phyloP scores from a whole-genome alignment of 352 stramenopile genomes.

The Lagenidium giganteum region DNA sequence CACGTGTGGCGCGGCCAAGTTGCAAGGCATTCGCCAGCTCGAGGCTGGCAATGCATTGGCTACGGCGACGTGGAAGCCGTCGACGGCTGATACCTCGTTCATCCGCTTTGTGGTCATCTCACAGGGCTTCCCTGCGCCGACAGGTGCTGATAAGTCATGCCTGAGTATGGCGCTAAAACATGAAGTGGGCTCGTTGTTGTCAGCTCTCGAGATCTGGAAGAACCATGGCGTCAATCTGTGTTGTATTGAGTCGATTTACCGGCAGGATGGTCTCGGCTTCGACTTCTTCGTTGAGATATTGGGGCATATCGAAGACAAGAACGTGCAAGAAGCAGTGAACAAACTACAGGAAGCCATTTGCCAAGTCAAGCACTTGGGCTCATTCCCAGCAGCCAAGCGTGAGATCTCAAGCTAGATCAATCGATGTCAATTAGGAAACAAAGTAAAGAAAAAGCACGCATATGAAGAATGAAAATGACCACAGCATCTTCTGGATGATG shows the following conservation, averaged over 20 bases:
- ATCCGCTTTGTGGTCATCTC: slow-evolving; percentile 76
- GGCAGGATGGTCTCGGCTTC: slow-evolving; percentile 60
- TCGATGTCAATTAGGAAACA: neutral
- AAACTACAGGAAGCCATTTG: slow-evolving; percentile 49
- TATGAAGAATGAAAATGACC: neutral
- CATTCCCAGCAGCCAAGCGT: slow-evolving; percentile 62
- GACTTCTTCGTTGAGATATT: slow-evolving; percentile 86
- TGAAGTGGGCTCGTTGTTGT: slow-evolving; percentile 81
- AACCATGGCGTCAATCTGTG: slow-evolving; percentile 74
- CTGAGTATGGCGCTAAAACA: slow-evolving; percentile 85
- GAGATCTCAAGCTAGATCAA: slow-evolving; percentile 32
- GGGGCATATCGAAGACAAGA: slow-evolving; percentile 66
- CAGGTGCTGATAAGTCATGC: slow-evolving; percentile 78
- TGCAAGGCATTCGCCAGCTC: slow-evolving; percentile 35
- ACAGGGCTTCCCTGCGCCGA: slow-evolving; percentile 54
- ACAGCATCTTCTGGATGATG: too few relatives aligned
- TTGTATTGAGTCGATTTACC: slow-evolving; percentile 85
- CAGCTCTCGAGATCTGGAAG: slow-evolving; percentile 80
- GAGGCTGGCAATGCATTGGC: slow-evolving; percentile 45
- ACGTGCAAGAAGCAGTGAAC: slow-evolving; percentile 48
- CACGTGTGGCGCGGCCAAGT: slow-evolving; percentile 32
- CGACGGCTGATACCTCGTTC: slow-evolving; percentile 29
- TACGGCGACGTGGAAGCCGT: slow-evolving; percentile 34
- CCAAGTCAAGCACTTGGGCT: slow-evolving; percentile 72
- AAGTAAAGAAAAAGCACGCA: neutral